These are phyloP conservation scores for Discostella stelligeroides DNA, from an alignment of 108 stramenopile genomes.

Conservation along the genomic window DNA sequence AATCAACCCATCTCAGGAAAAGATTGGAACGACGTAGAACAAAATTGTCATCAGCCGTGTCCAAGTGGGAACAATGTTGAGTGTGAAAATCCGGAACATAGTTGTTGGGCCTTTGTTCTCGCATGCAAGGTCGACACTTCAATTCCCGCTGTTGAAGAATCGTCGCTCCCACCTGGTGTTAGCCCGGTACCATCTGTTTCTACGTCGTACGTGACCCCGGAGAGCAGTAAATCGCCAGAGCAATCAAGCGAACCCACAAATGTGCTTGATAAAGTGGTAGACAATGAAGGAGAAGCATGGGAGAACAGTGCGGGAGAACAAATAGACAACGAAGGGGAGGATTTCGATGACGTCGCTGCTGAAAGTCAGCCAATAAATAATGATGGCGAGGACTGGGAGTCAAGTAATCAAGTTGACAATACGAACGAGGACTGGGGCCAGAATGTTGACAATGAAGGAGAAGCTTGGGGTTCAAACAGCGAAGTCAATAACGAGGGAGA, in stretches of 20 bases:
- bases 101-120: slow-evolving; percentile 49
- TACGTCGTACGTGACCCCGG: slow-evolving; percentile 25
- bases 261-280: too few relatives aligned
- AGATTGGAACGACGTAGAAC: slow-evolving; percentile 42
- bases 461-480: slow-evolving; percentile 30
- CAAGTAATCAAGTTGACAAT: slow-evolving; percentile 4
- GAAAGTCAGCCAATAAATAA: slow-evolving; percentile 15
- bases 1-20: slow-evolving; percentile 3
- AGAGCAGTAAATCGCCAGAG: too few relatives aligned
- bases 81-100: slow-evolving; percentile 50
- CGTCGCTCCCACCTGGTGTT: slow-evolving; percentile 22
- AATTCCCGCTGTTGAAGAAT: slow-evolving; percentile 11
- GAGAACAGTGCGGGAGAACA: neutral
- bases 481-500: slow-evolving; percentile 45
- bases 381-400: slow-evolving; percentile 24
- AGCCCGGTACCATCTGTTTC: slow-evolving; percentile 32
- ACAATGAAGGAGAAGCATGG: slow-evolving; percentile 30
- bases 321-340: slow-evolving; percentile 43
- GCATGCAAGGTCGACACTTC: slow-evolving; percentile 30
- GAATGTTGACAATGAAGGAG: slow-evolving; percentile 39
- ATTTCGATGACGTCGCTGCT: slow-evolving; percentile 18
- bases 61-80: slow-evolving; percentile 36
- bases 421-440: slow-evolving; percentile 32
- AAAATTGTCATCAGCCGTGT: slow-evolving; percentile 47
- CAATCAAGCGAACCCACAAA: too few relatives aligned